Evolutionary conservation across 306 rosid species (phyloP).

Genomic region (Quercus berberidifolia): DNA sequence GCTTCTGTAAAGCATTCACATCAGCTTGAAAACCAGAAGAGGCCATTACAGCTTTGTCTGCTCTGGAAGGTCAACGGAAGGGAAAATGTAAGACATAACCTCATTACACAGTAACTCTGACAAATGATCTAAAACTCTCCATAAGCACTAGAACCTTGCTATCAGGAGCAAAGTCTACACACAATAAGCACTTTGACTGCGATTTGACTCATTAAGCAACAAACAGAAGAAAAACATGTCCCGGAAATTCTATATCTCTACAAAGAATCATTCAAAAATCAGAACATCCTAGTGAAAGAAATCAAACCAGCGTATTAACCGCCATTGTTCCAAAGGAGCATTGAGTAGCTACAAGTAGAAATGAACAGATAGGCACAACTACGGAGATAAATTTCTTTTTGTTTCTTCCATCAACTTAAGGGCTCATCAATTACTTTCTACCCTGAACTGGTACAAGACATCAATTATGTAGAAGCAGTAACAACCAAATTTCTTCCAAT

Average conservation of each 20-base stretch:
- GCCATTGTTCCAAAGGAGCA: not conserved
- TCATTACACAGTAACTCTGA: not conserved
- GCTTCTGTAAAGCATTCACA: constrained; percentile 91
- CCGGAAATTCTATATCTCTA: not conserved
- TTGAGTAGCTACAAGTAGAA: not conserved
- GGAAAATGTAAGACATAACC: not conserved
- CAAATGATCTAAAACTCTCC: not conserved
- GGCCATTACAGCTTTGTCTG: constrained; percentile 75
- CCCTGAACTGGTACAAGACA: not conserved
- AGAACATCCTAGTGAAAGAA: not conserved
- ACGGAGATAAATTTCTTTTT: too few relatives aligned
- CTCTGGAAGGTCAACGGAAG: constrained; percentile 42
- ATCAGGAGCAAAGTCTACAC: not conserved
- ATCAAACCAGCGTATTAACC: not conserved
- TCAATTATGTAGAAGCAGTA: not conserved
- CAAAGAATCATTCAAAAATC: not conserved
- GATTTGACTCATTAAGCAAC: not conserved
- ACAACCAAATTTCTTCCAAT: not conserved
- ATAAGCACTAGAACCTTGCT: constrained; percentile 2
- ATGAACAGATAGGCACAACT: not conserved
- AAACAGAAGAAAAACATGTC: not conserved
- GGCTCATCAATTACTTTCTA: not conserved
- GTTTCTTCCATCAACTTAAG: too few relatives aligned
- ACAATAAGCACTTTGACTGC: not conserved
- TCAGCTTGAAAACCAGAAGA: constrained; percentile 99